These are phyloP conservation scores for Rubroboletus pulcherrimus DNA, from an alignment of 768 basidiomycete species.

Conservation along the genomic window DNA sequence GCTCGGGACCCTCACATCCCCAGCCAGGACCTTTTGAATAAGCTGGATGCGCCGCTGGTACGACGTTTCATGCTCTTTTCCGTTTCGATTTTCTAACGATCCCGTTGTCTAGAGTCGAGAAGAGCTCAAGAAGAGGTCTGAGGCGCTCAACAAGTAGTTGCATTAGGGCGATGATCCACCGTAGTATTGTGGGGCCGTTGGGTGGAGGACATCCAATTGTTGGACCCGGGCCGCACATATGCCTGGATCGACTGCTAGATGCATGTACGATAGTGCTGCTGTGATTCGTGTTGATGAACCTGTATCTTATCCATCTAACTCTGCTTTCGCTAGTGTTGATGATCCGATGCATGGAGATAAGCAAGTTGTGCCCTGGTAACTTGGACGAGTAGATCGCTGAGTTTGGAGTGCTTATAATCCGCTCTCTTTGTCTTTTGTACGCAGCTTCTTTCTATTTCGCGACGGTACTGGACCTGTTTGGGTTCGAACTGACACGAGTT, in stretches of 20 bases:
- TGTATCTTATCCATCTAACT: neutral
- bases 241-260: neutral
- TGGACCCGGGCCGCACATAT: neutral
- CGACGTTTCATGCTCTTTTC: conserved; percentile 18
- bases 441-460: neutral
- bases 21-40: conserved; percentile 39
- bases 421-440: neutral
- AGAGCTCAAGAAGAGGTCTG: conserved; percentile 43
- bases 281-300: neutral
- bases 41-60: conserved; percentile 47
- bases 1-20: conserved; percentile 52
- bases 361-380: neutral
- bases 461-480: neutral
- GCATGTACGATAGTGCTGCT: neutral
- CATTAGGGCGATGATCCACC: too few species aligned
- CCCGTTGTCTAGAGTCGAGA: conserved; percentile 41
- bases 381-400: neutral
- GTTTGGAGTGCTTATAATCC: neutral
- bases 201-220: neutral
- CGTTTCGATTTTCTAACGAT: neutral
- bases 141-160: conserved; percentile 42
- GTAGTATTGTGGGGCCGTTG: neutral
- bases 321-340: neutral
- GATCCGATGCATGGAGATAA: neutral
- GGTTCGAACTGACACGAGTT: neutral